Evolutionary conservation across 768 basidiomycete genomes (phyloP), one percentile per base, ranked within the genome.

Genomic region (Pleurotus giganteus): DNA sequence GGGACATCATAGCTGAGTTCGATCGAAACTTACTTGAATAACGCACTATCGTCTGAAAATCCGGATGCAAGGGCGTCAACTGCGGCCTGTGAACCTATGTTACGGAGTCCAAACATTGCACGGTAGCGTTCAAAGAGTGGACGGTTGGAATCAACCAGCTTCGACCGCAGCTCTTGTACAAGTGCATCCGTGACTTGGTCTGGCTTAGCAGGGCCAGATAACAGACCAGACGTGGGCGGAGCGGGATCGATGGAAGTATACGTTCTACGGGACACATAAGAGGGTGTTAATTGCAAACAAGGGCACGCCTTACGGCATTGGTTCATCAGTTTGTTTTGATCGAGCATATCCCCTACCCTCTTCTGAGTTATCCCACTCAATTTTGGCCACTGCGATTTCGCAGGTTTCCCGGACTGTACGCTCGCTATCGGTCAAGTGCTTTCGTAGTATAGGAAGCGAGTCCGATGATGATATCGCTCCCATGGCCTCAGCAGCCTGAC

Each of bases 81-180:
- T 2, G 95, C 95, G 2, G 79, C 81, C 15, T 84, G 78, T 1
- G 88, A 86, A 28, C 91, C 89, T n/a, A 94, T 89, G 68, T 99
- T 97, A 32, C 97, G 84, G 42, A 99, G 80, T 1, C 94, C 89
- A 67, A 99, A 99, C 97, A 99, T 98, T 42, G 97, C 96, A 9
- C 97, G 85, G 67, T 99, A 99, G 24, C 97, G 85, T 61, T 91
- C 85, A 65, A 98, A 99, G 0, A 99, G 82, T 0, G 91, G 79
- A 0, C 89, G 69, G 3, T 71, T 67, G 2, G 73, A 76, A 65
- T 96, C 77, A 19, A 95, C 78, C 1, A 98, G 76, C 11, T 78
- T 81, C 1, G 70, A 61, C 37, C 81, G 80, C 5, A 98, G 81
- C 4, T 73, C 66, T 4, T 75, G 60, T 57, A 94, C 79, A 5